Evolutionary conservation across 164 flowering plant genomes (phyloP), one percentile per base, ranked within the genome.

Genomic region (Cinnamomum micranthum): DNA sequence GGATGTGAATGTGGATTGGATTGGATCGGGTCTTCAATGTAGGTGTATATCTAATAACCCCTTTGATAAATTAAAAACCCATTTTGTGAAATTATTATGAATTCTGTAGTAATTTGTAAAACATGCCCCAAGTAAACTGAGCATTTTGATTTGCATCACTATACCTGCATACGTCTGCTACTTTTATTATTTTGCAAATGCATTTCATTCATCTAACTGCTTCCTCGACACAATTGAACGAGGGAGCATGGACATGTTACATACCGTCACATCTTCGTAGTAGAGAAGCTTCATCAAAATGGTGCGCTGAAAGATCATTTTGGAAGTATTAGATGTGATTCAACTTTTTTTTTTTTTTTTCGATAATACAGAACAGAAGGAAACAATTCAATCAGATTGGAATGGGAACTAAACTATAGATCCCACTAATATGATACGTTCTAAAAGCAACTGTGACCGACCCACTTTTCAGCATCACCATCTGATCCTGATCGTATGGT

Each of bases 251-350:
- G 19, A 55, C 20, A 17, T 13, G 6, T 15, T 55, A 55, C 87
- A 70, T 90, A 93, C 98, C 86, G 99, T 95, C 67, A 90, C 89
- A 79, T 93, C 95, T 65, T 93, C 96, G 72, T 92, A 85, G 77
- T 93, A 93, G 19, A 91, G 83, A 28, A 92, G 88, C 81, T 95
- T 93, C 99, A 93, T 93, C 92, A 92, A 67, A 71, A 95, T 88
- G 35, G 92, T 89, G 22, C 95, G 98, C 99, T 95, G 98, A 81
- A 82, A 65, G 35, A 73, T 14, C 9, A 64, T 50, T 14, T 35
- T 55, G 60, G 60, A 55, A 55, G 60, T 55, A 55, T 55, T 55
- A 55, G 6, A 14, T 3, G n/a, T 14, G n/a, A 14, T 55, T 19
- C 20, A 14, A 17, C 5, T 55, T 13, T 5, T 55, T 17, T 55